These are phyloP conservation scores for Aspergillus novofumigatus DNA, from an alignment of 2,329 filamentous ascomycete genomes.

Conservation along the genomic window DNA sequence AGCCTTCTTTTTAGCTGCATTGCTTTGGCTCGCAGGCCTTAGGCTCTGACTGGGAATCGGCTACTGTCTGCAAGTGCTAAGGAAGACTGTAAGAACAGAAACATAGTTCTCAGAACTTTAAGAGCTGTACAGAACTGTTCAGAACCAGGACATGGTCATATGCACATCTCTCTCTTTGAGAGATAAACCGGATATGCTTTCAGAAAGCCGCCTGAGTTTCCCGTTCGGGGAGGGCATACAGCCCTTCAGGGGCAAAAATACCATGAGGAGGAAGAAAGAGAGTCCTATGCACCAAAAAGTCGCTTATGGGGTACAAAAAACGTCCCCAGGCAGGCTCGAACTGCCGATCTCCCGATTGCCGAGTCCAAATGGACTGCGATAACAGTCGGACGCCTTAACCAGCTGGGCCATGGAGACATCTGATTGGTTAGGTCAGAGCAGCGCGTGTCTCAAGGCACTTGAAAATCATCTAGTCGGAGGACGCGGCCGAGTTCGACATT, in stretches of 20 bases:
- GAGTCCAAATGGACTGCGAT: neutral
- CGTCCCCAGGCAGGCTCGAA: neutral
- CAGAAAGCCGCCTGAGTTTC: neutral
- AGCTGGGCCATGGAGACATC: neutral
- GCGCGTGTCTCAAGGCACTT: neutral
- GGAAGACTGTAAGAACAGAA: too few relatives aligned
- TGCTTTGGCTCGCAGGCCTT: slow-evolving; percentile 1
- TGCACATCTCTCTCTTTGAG: neutral
- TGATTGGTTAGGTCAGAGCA: neutral
- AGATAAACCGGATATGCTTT: too few relatives aligned
- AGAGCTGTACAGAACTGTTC: neutral
- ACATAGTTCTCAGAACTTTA: neutral
- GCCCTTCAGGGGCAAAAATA: neutral
- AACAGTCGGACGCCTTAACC: neutral
- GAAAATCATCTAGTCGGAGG: neutral
- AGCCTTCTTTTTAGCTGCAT: neutral
- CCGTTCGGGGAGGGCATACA: neutral
- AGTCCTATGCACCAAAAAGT: neutral
- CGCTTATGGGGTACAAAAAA: neutral
- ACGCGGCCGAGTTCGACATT: neutral
- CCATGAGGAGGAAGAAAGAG: neutral
- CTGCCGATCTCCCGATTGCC: neutral
- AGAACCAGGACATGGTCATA: neutral
- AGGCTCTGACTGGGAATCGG: neutral
- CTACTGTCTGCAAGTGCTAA: too few relatives aligned